Base-by-base conservation (phyloP, 441 rosid genomes). In the Lepidium campestre region DNA sequence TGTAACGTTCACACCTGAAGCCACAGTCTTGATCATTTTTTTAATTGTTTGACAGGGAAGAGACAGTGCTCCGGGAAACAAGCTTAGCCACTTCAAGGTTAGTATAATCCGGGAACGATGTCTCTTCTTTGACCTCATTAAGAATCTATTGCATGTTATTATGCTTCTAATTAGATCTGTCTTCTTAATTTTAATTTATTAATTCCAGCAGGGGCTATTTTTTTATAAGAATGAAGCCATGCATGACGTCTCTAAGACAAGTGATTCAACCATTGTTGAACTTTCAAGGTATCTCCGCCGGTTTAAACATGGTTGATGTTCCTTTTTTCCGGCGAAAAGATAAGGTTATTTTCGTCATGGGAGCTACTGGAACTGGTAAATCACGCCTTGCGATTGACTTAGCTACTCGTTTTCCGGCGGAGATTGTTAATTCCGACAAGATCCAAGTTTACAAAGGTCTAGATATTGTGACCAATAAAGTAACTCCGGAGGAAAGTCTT, bases 301-400 rank as follows among this genome's bases (percentile, higher is more conserved):
- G 73, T 70, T 40, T 40, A 31, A 74, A 67, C 34, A 74, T 74
- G 73, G 67, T 75, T 45, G 78, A 75, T 46, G 75, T 82, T 13
- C 75, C 76, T 0, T 82, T 80, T 64, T 82, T 80, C 65, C 82
- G 78, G 25, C 78, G 82, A 17, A 81, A 86, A 79, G 81, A 82
- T 46, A 90, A 86, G 82, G 84, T 86, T 0, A 78, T 83, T n/a
- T 86, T 86, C 63, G 86, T 88, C 0, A 81, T 90, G 57, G 95
- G 97, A 1, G 88, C 91, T 6, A 88, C 90, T 3, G 95, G 91
- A 41, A 86, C 92, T 4, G 95, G 97, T 0, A 90, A 90, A 53
- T 90, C 97, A n/a, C 82, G 84, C 47, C 79, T 88, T 0, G 95
- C 97, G 12, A 83, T 90, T 61, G 97, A 86, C 46, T 56, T 90